Percentiles rank a stretch among this genome's conserved stretches.
phyloP scores from a whole-genome alignment of 441 rosid species.

The Francoa sonchifolia region DNA sequence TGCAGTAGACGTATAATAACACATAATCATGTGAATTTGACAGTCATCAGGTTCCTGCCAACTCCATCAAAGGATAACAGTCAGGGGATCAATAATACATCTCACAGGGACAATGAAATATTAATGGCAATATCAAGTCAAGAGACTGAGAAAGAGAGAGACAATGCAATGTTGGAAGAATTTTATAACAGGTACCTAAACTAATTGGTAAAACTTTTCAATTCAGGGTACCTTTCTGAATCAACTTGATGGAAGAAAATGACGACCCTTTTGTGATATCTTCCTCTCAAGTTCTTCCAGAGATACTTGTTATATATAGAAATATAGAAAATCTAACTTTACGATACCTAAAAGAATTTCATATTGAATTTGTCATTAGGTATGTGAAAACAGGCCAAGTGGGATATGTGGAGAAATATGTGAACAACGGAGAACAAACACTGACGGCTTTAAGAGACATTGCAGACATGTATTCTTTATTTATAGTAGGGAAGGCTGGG shows the following conservation, averaged over 20 bases:
- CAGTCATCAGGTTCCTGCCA: slow-evolving; percentile 43
- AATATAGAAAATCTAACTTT: too few species aligned
- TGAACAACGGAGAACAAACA: slow-evolving; percentile 36
- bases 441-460: slow-evolving; percentile 31
- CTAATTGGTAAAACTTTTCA: too few species aligned
- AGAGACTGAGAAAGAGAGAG: slow-evolving; percentile 29
- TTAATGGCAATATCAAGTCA: slow-evolving; percentile 32
- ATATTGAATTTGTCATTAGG: slow-evolving; percentile 15
- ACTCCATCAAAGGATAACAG: slow-evolving; percentile 9
- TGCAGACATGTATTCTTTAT: slow-evolving; percentile 40
- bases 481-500: slow-evolving; percentile 61
- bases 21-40: slow-evolving; percentile 35
- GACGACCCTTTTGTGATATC: too few species aligned
- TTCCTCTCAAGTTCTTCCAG: too few species aligned
- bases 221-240: too few species aligned
- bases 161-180: slow-evolving; percentile 37
- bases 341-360: not conserved
- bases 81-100: not conserved
- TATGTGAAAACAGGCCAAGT: slow-evolving; percentile 43
- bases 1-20: slow-evolving; percentile 40
- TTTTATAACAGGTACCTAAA: slow-evolving; percentile 36
- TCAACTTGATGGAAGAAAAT: too few species aligned
- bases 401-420: slow-evolving; percentile 45
- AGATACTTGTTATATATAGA: too few species aligned
- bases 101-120: slow-evolving; percentile 22